Evolutionary conservation across 495 filamentous ascomycete genomes (phyloP).

Genomic region (Hypoxylon perforatum): DNA sequence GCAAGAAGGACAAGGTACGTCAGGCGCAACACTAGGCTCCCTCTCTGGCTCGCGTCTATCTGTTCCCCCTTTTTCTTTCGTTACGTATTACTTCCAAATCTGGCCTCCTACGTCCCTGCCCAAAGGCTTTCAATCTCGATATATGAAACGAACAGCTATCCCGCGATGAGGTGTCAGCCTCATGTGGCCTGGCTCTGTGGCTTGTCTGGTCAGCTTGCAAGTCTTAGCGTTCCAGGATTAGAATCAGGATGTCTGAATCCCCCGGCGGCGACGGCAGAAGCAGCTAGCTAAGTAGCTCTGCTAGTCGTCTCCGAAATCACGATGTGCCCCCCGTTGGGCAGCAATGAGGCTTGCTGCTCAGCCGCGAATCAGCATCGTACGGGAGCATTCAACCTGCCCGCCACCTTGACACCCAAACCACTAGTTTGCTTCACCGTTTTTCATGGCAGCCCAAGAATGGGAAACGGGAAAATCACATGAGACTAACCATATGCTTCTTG

Average conservation of each 20-base stretch:
- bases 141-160: slow-evolving; percentile 20
- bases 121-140: slow-evolving; percentile 19
- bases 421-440: slow-evolving; percentile 19
- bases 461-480: slow-evolving; percentile 43
- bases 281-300: slow-evolving; percentile 32
- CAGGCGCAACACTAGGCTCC: slow-evolving; percentile 39
- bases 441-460: slow-evolving; percentile 19
- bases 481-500: slow-evolving; percentile 51
- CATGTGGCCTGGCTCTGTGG: slow-evolving; percentile 43
- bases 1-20: slow-evolving; percentile 96
- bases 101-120: slow-evolving; percentile 38
- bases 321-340: slow-evolving; percentile 51
- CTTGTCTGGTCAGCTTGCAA: slow-evolving; percentile 41
- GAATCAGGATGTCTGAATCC: slow-evolving; percentile 25
- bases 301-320: slow-evolving; percentile 22
- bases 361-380: slow-evolving; percentile 38
- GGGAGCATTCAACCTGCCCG: slow-evolving; percentile 29
- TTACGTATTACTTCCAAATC: slow-evolving; percentile 45
- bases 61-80: slow-evolving; percentile 27
- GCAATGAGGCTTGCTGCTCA: slow-evolving; percentile 48
- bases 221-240: slow-evolving; percentile 20
- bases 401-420: slow-evolving; percentile 10
- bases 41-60: slow-evolving; percentile 23
- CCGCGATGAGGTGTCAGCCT: slow-evolving; percentile 44
- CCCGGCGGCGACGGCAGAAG: slow-evolving; percentile 9